Percentiles rank a stretch among this genome's conserved stretches.
Evolutionary conservation across 2,329 filamentous ascomycete species (phyloP).

Genomic region (Aspergillus quadrilineatus): DNA sequence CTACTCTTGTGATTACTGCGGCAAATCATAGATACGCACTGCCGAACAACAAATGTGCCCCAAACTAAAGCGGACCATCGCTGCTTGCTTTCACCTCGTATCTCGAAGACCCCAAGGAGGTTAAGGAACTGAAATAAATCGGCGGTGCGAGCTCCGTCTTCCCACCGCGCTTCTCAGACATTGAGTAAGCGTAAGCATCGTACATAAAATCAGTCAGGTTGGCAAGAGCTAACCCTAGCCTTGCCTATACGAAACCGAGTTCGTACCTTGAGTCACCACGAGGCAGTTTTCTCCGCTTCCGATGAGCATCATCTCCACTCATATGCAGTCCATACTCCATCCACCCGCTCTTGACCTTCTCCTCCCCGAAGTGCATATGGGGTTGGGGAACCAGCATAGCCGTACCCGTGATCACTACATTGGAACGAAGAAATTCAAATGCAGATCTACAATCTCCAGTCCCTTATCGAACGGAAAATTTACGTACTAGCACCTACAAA

Average conservation of each 20-base stretch:
- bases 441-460: background rate
- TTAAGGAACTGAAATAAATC: too few species aligned
- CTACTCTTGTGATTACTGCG: background rate
- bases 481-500: background rate
- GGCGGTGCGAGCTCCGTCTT: too few species aligned
- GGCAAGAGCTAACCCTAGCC: too few species aligned
- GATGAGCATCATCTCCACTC: background rate
- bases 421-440: background rate
- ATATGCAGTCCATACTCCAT: background rate
- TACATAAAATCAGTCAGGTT: too few species aligned
- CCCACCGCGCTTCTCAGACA: too few species aligned
- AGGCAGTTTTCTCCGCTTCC: background rate
- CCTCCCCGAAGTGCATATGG: constrained; percentile 1
- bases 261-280: background rate
- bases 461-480: background rate
- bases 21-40: background rate
- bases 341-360: background rate
- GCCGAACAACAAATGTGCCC: background rate
- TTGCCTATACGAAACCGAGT: too few species aligned
- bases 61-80: too few species aligned
- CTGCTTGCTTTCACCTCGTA: too few species aligned
- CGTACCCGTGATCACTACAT: background rate
- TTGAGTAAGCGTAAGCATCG: too few species aligned
- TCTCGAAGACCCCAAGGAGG: too few species aligned
- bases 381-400: background rate